Conservation (phyloP, 768 basidiomycete species). For the Gelatoporia subvermispora region DNA sequence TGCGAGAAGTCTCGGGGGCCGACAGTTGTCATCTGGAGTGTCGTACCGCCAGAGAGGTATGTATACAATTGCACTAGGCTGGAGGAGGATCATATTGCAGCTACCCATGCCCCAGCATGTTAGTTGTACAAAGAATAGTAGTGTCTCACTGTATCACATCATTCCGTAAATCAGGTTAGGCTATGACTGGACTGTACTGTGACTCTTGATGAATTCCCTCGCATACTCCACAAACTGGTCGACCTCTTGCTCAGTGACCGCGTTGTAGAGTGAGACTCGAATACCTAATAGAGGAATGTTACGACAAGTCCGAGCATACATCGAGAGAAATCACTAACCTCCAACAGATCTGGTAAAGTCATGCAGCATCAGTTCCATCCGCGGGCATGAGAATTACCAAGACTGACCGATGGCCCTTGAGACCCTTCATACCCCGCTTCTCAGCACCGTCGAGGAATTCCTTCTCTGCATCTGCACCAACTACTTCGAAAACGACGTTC, state of each 20-base stretch:
- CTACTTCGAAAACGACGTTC: conserved; percentile 86
- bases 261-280: conserved; percentile 55
- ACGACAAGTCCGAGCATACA: conserved; percentile 1
- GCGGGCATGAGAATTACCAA: background rate
- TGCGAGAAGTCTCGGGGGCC: too few species aligned
- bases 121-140: too few species aligned
- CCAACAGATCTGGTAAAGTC: conserved; percentile 32
- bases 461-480: conserved; percentile 68
- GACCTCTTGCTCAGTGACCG: conserved; percentile 46
- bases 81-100: too few species aligned
- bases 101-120: too few species aligned
- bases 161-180: too few species aligned
- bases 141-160: too few species aligned
- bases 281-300: conserved; percentile 34
- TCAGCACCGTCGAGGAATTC: conserved; percentile 81
- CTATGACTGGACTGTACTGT: background rate
- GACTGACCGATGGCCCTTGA: conserved; percentile 89
- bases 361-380: background rate
- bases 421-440: conserved; percentile 69
- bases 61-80: too few species aligned
- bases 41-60: too few species aligned
- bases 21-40: too few species aligned
- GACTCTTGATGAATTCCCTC: conserved; percentile 19
- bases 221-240: conserved; percentile 28
- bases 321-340: conserved; percentile 21